Percentiles rank a stretch among this genome's conserved stretches.
These are phyloP conservation scores for Macrolepiota dolichaula DNA, from an alignment of 768 basidiomycete species.

Conservation along the genomic window DNA sequence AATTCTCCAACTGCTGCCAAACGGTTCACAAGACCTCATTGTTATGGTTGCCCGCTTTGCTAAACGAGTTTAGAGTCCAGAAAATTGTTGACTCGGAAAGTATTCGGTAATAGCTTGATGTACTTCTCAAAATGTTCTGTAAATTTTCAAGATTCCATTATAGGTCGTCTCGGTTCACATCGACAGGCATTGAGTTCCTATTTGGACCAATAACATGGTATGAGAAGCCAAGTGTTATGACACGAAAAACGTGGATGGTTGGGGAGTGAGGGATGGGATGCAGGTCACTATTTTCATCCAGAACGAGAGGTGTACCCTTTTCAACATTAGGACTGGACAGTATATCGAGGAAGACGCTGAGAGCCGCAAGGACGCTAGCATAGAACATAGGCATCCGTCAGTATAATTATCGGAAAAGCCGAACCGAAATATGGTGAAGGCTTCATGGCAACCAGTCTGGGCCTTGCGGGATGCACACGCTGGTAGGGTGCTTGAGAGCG, in stretches of 20 bases:
- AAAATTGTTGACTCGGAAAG: slow-evolving; percentile 49
- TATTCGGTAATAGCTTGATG: slow-evolving; percentile 46
- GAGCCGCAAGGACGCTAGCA: slow-evolving; percentile 55
- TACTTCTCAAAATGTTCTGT: slow-evolving; percentile 57
- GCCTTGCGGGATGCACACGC: no score
- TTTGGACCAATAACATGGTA: slow-evolving; percentile 44
- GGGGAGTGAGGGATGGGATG: slow-evolving; percentile 33
- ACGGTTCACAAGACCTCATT: slow-evolving; percentile 45
- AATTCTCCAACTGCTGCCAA: slow-evolving; percentile 53
- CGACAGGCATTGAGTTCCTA: slow-evolving; percentile 2
- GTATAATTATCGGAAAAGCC: no score
- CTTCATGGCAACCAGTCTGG: no score
- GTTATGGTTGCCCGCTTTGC: slow-evolving; percentile 55
- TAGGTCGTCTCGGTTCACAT: slow-evolving; percentile 15
- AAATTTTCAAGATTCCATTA: slow-evolving; percentile 62
- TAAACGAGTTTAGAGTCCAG: slow-evolving; percentile 69
- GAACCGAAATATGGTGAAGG: no score
- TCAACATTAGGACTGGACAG: slow-evolving; percentile 41
- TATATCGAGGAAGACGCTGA: slow-evolving; percentile 69
- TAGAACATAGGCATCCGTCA: no score
- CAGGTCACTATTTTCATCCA: slow-evolving; percentile 23
- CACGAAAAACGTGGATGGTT: slow-evolving; percentile 57
- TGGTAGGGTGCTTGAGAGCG: no score
- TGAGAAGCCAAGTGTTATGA: slow-evolving; percentile 72
- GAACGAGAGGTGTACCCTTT: slow-evolving; percentile 25